These are phyloP conservation scores for Debaryomyces singareniensis DNA, from an alignment of 1,139 yeast species.

Conservation along the genomic window DNA sequence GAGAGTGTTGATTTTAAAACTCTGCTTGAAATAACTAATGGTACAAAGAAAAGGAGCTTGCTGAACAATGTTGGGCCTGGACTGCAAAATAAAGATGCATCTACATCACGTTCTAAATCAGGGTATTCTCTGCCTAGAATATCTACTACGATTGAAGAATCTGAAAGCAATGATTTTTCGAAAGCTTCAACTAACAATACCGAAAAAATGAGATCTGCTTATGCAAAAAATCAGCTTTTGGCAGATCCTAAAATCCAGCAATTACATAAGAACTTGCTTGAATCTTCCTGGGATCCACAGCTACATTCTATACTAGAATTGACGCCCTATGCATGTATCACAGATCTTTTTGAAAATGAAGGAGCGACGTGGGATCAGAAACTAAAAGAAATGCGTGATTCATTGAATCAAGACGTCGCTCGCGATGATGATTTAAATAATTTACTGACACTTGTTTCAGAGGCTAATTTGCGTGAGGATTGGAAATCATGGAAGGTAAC, in stretches of 20 bases:
- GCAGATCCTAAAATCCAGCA: neutral
- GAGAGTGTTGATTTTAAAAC: conserved; percentile 39
- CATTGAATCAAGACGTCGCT: conserved; percentile 14
- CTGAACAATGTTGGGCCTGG: conserved; percentile 5
- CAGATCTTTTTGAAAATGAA: conserved; percentile 63
- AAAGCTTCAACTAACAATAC: neutral
- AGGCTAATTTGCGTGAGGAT: conserved; percentile 34
- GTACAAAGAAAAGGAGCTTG: conserved; percentile 5
- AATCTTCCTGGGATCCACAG: conserved; percentile 73
- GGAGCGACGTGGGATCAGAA: conserved; percentile 62
- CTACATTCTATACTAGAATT: conserved; percentile 53
- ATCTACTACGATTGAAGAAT: neutral
- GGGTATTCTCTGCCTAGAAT: neutral
- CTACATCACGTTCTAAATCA: neutral
- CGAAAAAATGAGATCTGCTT: neutral
- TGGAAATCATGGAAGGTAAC: conserved; percentile 39
- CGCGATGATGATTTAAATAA: conserved; percentile 41
- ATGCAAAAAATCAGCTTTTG: neutral
- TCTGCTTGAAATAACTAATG: conserved; percentile 30
- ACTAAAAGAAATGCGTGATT: conserved; percentile 11
- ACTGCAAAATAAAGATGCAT: neutral
- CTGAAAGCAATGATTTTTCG: neutral
- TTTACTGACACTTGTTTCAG: conserved; percentile 39
- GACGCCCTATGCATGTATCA: conserved; percentile 66
- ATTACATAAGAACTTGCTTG: conserved; percentile 57